phyloP scores from a whole-genome alignment of 2,329 filamentous ascomycete genomes.

The Byssoonygena ceratinophila region DNA sequence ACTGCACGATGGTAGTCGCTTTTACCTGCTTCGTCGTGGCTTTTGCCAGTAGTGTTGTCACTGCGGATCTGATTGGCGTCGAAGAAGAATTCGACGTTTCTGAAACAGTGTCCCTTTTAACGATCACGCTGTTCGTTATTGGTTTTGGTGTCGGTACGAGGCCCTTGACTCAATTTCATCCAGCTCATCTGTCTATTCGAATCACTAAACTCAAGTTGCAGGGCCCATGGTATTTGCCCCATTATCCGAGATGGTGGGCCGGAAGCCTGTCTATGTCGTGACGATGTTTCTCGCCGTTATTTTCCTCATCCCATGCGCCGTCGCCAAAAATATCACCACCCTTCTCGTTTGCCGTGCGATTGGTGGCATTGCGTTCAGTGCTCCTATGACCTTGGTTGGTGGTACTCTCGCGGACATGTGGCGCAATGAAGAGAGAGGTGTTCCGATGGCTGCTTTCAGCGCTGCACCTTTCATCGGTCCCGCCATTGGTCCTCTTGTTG shows the following conservation, averaged over 20 bases:
- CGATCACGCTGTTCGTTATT: constrained; percentile 66
- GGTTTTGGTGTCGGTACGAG: constrained; percentile 63
- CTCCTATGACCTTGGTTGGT: constrained; percentile 76
- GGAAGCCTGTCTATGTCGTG: constrained; percentile 58
- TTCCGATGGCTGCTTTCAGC: constrained; percentile 77
- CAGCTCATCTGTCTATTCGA: background rate
- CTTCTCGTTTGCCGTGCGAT: constrained; percentile 66
- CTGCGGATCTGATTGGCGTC: constrained; percentile 60
- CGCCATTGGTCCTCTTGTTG: constrained; percentile 63
- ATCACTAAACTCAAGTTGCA: constrained; percentile 21
- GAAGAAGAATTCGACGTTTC: constrained; percentile 55
- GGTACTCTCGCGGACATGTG: constrained; percentile 77
- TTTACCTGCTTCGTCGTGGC: constrained; percentile 64
- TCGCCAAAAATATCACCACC: constrained; percentile 64
- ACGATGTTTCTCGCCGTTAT: constrained; percentile 61
- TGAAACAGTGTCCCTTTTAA: constrained; percentile 60
- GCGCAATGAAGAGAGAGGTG: constrained; percentile 70
- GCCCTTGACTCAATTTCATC: background rate
- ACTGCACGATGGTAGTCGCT: constrained; percentile 74
- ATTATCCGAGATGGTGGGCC: constrained; percentile 62
- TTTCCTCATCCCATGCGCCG: constrained; percentile 70
- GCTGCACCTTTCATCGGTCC: constrained; percentile 76
- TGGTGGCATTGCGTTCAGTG: constrained; percentile 73
- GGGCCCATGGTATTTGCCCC: constrained; percentile 72
- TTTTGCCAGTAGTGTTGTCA: constrained; percentile 63